Percentiles rank a stretch among this genome's conserved stretches.
Conservation (phyloP, 176 grass and related monocot genomes). For the Oryza glumipatula region DNA sequence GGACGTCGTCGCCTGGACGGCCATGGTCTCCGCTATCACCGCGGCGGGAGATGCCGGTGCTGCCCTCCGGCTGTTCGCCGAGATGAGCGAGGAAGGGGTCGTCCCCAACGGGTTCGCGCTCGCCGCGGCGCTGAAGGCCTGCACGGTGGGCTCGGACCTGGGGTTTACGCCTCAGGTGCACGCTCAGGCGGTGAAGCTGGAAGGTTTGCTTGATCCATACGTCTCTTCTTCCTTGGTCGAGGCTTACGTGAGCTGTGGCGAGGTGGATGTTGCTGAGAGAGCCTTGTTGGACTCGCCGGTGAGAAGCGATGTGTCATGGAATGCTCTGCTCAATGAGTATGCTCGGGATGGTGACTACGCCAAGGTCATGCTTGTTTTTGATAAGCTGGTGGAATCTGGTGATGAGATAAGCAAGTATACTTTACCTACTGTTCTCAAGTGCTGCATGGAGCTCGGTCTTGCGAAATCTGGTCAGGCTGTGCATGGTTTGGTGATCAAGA, state of each 20-base stretch:
- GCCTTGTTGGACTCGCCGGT: slow-evolving; percentile 24
- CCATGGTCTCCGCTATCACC: slow-evolving; percentile 28
- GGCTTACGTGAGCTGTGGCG: slow-evolving; percentile 32
- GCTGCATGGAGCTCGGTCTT: slow-evolving; percentile 17
- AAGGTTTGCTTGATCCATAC: slow-evolving; percentile 35
- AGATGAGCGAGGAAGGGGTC: slow-evolving; percentile 19
- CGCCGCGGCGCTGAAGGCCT: slow-evolving; percentile 37
- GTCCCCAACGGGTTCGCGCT: slow-evolving; percentile 34
- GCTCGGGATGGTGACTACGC: slow-evolving; percentile 20
- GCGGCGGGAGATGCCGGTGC: neutral
- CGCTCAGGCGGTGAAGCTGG: slow-evolving; percentile 34
- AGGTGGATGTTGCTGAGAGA: slow-evolving; percentile 41
- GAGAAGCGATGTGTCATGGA: slow-evolving; percentile 41
- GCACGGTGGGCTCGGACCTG: slow-evolving; percentile 10
- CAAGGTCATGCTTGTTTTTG: slow-evolving; percentile 27
- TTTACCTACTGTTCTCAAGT: slow-evolving; percentile 45
- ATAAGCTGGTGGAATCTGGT: slow-evolving; percentile 29
- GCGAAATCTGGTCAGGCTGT: slow-evolving; percentile 26
- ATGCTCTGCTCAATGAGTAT: slow-evolving; percentile 44
- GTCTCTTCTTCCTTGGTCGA: slow-evolving; percentile 43
- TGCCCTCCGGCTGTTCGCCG: slow-evolving; percentile 25
- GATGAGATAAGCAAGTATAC: slow-evolving; percentile 43
- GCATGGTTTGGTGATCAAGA: slow-evolving; percentile 49
- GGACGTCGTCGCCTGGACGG: slow-evolving; percentile 40
- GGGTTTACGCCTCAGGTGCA: slow-evolving; percentile 44